Conservation (phyloP, 1,139 yeast genomes). For the Magnusiomyces magnusii region DNA sequence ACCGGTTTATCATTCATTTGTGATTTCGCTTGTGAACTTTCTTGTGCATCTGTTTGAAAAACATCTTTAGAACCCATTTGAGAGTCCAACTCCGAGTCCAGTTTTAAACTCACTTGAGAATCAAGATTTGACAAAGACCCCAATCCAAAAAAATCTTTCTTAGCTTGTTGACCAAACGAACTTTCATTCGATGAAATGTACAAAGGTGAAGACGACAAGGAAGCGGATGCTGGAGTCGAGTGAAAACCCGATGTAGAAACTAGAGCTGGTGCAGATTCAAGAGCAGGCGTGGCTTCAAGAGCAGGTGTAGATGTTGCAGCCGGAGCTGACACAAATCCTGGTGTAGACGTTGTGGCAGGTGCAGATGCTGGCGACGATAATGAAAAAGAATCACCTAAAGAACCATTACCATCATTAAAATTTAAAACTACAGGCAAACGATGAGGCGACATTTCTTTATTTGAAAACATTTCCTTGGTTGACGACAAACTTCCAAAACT, state of each 20-base stretch:
- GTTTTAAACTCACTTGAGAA: background rate
- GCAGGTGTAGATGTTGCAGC: too few species aligned
- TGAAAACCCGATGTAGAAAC: too few species aligned
- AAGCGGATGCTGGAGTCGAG: too few species aligned
- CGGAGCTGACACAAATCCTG: too few species aligned
- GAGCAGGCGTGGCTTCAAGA: too few species aligned
- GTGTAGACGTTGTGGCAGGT: too few species aligned
- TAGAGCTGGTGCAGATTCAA: too few species aligned
- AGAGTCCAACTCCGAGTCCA: background rate
- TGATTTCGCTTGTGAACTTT: background rate
- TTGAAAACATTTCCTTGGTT: too few species aligned
- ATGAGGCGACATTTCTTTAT: too few species aligned
- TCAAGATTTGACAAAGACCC: background rate
- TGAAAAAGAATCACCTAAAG: background rate
- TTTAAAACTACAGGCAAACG: background rate
- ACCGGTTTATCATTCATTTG: background rate
- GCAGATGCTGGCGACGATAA: background rate
- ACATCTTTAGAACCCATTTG: too few species aligned
- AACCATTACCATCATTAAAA: background rate
- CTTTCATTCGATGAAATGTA: background rate
- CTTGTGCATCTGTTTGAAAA: too few species aligned
- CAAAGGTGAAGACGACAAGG: too few species aligned
- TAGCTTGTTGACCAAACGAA: background rate
- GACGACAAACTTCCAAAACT: background rate
- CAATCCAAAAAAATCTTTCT: background rate